A percentile compares a stretch with the other conserved stretches of the same genome.
Evolutionary conservation across 78 protist genomes (phyloP).

Genomic region (Dictyostelium discoideum): dicty_2.7 NC_007088.5:2469501-2470000

Average conservation of each 20-base stretch:
- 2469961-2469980: no score
- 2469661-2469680: slow-evolving; percentile 12
- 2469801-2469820: neutral
- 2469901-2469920: neutral
- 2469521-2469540: neutral
- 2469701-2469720: slow-evolving; percentile 7
- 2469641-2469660: neutral
- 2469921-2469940: no score
- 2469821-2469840: slow-evolving; percentile 6
- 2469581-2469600: neutral
- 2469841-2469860: neutral
- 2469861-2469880: neutral
- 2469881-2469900: neutral
- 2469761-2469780: neutral
- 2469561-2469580: neutral
- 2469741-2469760: slow-evolving; percentile 10
- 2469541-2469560: neutral
- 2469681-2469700: neutral
- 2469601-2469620: neutral
- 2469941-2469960: no score
- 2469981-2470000: no score
- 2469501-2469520: neutral
- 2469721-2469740: neutral
- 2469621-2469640: neutral
- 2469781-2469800: neutral